Evolutionary conservation across 1,284 basidiomycete species (phyloP).

Genomic region (Boletus semigastroideus): DNA sequence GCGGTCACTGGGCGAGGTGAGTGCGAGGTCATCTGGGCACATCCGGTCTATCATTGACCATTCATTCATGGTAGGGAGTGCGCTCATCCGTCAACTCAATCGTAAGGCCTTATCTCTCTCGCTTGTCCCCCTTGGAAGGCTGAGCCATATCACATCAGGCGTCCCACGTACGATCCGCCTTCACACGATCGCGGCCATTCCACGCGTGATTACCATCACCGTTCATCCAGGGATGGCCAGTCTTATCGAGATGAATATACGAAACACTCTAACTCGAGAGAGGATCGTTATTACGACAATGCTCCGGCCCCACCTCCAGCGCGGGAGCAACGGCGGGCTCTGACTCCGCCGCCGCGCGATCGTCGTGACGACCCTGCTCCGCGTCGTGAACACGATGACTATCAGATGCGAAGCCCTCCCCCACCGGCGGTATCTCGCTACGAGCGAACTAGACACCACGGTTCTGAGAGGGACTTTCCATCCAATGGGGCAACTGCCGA

Average conservation of each 20-base stretch:
- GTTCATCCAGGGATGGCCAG: conserved; percentile 43
- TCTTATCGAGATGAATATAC: conserved; percentile 48
- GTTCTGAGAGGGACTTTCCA: conserved; percentile 47
- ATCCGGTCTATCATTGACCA: conserved; percentile 7
- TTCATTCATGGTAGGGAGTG: conserved; percentile 57
- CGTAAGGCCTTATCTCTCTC: conserved; percentile 33
- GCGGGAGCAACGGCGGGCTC: conserved; percentile 59
- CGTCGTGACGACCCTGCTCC: conserved; percentile 58
- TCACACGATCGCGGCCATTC: conserved; percentile 53
- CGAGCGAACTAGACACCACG: conserved; percentile 38
- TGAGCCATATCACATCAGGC: conserved; percentile 19
- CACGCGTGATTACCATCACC: conserved; percentile 47
- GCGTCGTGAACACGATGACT: conserved; percentile 67
- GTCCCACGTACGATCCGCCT: conserved; percentile 45
- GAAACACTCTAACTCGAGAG: conserved; percentile 44
- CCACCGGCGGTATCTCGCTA: conserved; percentile 42
- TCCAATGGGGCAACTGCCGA: conserved; percentile 46
- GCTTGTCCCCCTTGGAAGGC: neutral
- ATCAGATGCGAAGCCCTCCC: conserved; percentile 51
- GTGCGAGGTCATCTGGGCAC: conserved; percentile 20
- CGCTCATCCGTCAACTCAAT: conserved; percentile 52
- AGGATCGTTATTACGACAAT: conserved; percentile 58
- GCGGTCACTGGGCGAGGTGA: conserved; percentile 84
- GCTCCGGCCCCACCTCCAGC: conserved; percentile 41
- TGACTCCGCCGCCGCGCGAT: conserved; percentile 63